Evolutionary conservation across 192 early-diverging fungal genomes (phyloP).

Genomic region (Pilaira anomala): DNA sequence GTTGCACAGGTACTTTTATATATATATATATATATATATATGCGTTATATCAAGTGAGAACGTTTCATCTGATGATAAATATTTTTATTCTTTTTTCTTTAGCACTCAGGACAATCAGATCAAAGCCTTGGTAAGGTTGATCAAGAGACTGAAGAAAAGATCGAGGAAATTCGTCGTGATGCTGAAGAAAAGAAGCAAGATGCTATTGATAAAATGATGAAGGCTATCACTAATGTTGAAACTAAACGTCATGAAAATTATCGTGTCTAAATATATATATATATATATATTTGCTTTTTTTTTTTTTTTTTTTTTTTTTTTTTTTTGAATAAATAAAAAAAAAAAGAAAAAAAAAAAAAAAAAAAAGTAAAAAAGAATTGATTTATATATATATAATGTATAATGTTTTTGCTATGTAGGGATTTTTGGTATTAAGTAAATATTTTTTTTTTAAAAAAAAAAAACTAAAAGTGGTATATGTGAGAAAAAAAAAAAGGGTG

Average conservation of each 20-base stretch:
- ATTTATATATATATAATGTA: not conserved
- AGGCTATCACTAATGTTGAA: conserved; percentile 60
- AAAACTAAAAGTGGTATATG: not conserved
- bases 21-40: not conserved
- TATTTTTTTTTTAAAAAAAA: not conserved
- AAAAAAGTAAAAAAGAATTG: too few species aligned
- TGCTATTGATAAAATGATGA: conserved; percentile 69
- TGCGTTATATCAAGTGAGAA: too few species aligned
- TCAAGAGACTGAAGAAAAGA: conserved; percentile 66
- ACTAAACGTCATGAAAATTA: conserved; percentile 62
- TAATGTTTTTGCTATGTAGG: not conserved
- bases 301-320: not conserved
- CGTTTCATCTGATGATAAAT: conserved; percentile 12
- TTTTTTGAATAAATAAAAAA: not conserved
- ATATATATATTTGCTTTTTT: not conserved
- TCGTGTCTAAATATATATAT: conserved; percentile 12
- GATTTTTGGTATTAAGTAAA: not conserved
- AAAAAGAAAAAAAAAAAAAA: not conserved
- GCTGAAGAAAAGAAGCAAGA: conserved; percentile 60
- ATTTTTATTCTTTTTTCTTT: conserved; percentile 13
- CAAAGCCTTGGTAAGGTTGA: conserved; percentile 58
- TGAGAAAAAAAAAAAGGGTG: not conserved
- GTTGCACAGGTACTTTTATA: conserved; percentile 58
- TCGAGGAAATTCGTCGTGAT: conserved; percentile 57
- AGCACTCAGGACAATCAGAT: conserved; percentile 73